A percentile compares a stretch with the other conserved stretches of the same genome.
Conservation (phyloP, 1,139 yeast species). For the Taphrina communis region DNA sequence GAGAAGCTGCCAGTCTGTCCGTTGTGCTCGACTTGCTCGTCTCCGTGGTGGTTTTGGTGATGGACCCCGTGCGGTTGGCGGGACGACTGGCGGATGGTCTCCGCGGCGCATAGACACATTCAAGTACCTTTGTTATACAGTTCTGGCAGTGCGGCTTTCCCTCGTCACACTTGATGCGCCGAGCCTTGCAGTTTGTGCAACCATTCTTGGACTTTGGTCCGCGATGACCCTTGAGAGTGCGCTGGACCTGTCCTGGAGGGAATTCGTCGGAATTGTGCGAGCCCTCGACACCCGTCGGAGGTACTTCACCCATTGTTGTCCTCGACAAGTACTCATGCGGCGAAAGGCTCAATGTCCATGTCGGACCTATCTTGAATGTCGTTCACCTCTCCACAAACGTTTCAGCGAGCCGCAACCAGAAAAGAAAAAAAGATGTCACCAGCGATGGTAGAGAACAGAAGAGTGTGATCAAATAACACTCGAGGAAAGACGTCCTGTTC, state of each 20-base stretch:
- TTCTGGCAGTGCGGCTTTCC: constrained; percentile 50
- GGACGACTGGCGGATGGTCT: not conserved
- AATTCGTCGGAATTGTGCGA: not conserved
- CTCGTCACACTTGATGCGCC: constrained; percentile 60
- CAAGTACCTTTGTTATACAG: constrained; percentile 20
- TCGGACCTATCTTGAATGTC: too few relatives aligned
- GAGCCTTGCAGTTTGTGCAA: constrained; percentile 56
- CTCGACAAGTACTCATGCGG: too few relatives aligned
- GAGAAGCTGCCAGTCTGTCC: not conserved
- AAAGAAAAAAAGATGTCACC: too few relatives aligned
- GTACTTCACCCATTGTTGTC: not conserved
- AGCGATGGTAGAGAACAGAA: too few relatives aligned
- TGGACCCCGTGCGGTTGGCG: not conserved
- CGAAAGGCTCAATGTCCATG: too few relatives aligned
- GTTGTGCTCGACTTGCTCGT: constrained; percentile 2
- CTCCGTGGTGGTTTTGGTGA: constrained; percentile 7
- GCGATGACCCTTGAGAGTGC: constrained; percentile 30
- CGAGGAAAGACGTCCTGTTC: too few relatives aligned
- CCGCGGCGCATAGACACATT: constrained; percentile 23
- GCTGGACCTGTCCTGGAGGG: not conserved
- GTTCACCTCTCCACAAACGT: too few relatives aligned
- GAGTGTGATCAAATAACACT: too few relatives aligned
- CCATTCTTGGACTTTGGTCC: constrained; percentile 50
- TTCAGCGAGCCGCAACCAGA: too few relatives aligned
- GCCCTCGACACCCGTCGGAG: not conserved